Base-by-base conservation (phyloP, 2,329 filamentous ascomycete genomes). In the Fusarium bactridioides region DNA sequence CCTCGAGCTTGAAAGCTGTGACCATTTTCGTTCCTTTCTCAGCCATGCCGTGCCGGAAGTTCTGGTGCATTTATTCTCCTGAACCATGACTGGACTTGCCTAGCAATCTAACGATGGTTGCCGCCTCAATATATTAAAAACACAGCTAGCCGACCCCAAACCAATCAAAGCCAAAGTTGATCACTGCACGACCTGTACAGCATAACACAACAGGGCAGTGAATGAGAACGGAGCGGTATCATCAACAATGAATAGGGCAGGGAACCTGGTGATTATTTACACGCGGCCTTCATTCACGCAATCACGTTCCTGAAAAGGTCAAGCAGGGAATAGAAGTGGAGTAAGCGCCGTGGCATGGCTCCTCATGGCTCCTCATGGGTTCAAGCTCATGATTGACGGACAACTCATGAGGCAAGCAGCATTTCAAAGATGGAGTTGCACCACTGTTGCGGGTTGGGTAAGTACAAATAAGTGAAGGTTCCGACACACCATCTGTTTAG, bases 241-340 rank as follows among this genome's bases (percentile, higher is more conserved):
- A 41, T 72, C 59, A 67, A 59, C 59, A 67, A 59, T 38, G 43
- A 48, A 70, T 38, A 27, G 41, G 65, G 69, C 43, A 66, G 43
- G 51, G 21, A 60, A 56, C 64, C 65, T 47, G 63, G 69, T 56
- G 69, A 62, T 62, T 73, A 66, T 33, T 66, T 58, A 70, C 64
- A 64, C 54, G 65, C 70, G 61, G 70, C 70, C 70, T 70, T 72
- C 64, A 58, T 51, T 67, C 68, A 64, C 61, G 44, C 69, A 68
- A 69, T 74, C 66, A 71, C 64, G 72, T 77, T 76, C 72, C 76
- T 76, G 66, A 73, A 75, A 60, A 56, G 67, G 69, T 23, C 61
- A 76, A 76, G 76, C 76, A 75, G 74, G 73, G 68, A 76, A 70
- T 70, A 57, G 33, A 35, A 61, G 72, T 77, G 76, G 76, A 61